Evolutionary conservation across 164 flowering plant genomes (phyloP), one percentile per base, ranked within the genome.

Genomic region (Aristolochia fimbriata): DNA sequence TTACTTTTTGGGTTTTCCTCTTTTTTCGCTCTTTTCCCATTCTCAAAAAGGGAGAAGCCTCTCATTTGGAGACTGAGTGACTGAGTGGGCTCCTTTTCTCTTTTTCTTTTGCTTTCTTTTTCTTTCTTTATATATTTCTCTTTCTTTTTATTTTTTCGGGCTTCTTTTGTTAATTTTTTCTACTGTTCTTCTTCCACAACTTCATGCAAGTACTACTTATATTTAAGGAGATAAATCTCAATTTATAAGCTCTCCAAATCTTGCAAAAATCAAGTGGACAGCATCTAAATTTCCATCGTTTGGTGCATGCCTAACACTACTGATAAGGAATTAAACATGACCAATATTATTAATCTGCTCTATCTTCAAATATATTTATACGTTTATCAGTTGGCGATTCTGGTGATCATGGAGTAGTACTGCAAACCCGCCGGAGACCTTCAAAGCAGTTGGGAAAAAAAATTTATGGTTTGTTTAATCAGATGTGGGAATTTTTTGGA

Each of bases 1-100:
- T 57, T 59, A 51, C 71, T 71, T 75, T 37, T 73, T 73, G 53
- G 68, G 65, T 62, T 62, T 67, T 24, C 47, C 57, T 47, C 70
- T 62, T 63, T 69, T 63, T 45, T 60, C 33, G 60, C 62, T 37
- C 55, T 72, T 58, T 67, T 47, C 21, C 48, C 58, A 22, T 30
- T 58, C 62, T 51, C 55, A 14, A 58, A 71, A 78, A 75, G 68
- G 57, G 58, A 66, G 75, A 73, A 75, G 70, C 72, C 77, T 72
- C 75, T 56, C 64, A 46, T 47, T 45, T 47, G 60, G 71, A 68
- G 71, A 59, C 55, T 37, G 43, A 10, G 1, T 10, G 9, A 5
- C 43, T 66, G 71, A 59, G 58, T 37, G 43, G 43, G 9, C 43
- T 37, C 43, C 43, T 66, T 64, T 65, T 25, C 68, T 45, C 33